Percentiles rank a stretch among this genome's conserved stretches.
These are phyloP conservation scores for Arachnomyces sp. DNA, from an alignment of 2,329 filamentous ascomycete genomes.

Conservation along the genomic window DNA sequence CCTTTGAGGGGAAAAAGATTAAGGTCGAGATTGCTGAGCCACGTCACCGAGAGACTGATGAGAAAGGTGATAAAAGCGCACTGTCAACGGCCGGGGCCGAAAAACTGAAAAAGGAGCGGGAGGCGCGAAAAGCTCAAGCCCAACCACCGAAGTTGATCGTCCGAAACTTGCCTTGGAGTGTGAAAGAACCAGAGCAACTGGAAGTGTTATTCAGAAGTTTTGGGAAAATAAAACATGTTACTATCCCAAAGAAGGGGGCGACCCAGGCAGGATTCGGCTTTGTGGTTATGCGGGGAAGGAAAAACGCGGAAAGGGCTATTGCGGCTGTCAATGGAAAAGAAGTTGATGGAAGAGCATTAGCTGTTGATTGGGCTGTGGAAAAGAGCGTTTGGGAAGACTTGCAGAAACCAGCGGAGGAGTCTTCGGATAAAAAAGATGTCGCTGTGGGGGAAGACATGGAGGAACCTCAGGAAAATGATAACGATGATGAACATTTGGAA, in stretches of 20 bases:
- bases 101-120: constrained; percentile 36
- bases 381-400: constrained; percentile 75
- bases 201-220: constrained; percentile 73
- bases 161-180: constrained; percentile 90
- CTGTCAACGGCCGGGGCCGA: constrained; percentile 28
- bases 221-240: constrained; percentile 83
- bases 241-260: constrained; percentile 69
- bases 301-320: constrained; percentile 86
- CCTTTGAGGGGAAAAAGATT: constrained; percentile 73
- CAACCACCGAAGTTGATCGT: constrained; percentile 74
- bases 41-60: constrained; percentile 61
- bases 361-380: constrained; percentile 95
- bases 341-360: constrained; percentile 77
- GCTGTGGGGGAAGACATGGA: constrained; percentile 44
- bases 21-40: constrained; percentile 82
- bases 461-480: constrained; percentile 48
- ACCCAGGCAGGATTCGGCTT: constrained; percentile 84
- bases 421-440: constrained; percentile 21
- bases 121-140: constrained; percentile 53
- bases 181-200: constrained; percentile 79
- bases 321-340: constrained; percentile 80
- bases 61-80: constrained; percentile 39
- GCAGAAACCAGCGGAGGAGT: constrained; percentile 39
- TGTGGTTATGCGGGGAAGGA: constrained; percentile 75
- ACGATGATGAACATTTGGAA: constrained; percentile 31